Percentiles rank a stretch among this genome's conserved stretches.
phyloP scores from a whole-genome alignment of 176 grass and related monocot species.

The barley (Hordeum vulgare) region MorexV3_pseudomolecules_assembly NC_058522.1:418772517-418773016 shows the following conservation, averaged over 20 bases:
- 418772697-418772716: slow-evolving; percentile 98
- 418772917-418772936: not conserved
- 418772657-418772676: slow-evolving; percentile 83
- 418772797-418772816: slow-evolving; percentile 3
- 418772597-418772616: slow-evolving; percentile 48
- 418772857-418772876: slow-evolving; percentile 3
- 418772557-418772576: slow-evolving; percentile 70
- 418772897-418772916: not conserved
- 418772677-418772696: slow-evolving; percentile 96
- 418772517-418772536: not conserved
- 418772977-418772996: slow-evolving; percentile 7
- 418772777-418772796: slow-evolving; percentile 7
- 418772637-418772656: slow-evolving; percentile 66
- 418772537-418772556: slow-evolving; percentile 13
- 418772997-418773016: not conserved
- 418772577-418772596: slow-evolving; percentile 67
- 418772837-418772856: not conserved
- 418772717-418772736: slow-evolving; percentile 98
- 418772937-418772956: not conserved
- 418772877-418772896: slow-evolving; percentile 6
- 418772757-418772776: slow-evolving; percentile 24
- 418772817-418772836: not conserved
- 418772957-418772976: not conserved
- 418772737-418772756: slow-evolving; percentile 76
- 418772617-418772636: slow-evolving; percentile 56